phyloP scores from a whole-genome alignment of 1,284 basidiomycete species.

The Cryptococcus sp. region DNA sequence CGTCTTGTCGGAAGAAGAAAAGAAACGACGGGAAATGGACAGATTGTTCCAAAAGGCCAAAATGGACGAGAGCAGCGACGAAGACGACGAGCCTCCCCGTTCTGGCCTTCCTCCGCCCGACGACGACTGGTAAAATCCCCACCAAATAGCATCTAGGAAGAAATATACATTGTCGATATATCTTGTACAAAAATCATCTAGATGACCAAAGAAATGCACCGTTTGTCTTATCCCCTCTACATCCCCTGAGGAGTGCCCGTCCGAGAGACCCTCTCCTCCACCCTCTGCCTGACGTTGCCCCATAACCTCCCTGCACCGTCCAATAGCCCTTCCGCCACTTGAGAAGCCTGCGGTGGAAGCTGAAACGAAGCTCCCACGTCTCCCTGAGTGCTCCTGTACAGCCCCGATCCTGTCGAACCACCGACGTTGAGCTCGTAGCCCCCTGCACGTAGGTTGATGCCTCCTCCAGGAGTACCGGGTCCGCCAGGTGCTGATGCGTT shows the following conservation, averaged over 20 bases:
- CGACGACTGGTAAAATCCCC: slow-evolving; percentile 35
- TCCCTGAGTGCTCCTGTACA: slow-evolving; percentile 63
- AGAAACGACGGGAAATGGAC: slow-evolving; percentile 42
- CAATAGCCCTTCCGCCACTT: slow-evolving; percentile 52
- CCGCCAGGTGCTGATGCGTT: too few species aligned
- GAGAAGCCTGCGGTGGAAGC: slow-evolving; percentile 61
- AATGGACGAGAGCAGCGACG: slow-evolving; percentile 32
- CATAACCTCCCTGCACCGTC: slow-evolving; percentile 74
- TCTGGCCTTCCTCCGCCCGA: slow-evolving; percentile 35
- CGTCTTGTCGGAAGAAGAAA: slow-evolving; percentile 39
- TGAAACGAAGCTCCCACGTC: slow-evolving; percentile 66
- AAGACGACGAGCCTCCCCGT: slow-evolving; percentile 24
- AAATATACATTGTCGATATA: too few species aligned
- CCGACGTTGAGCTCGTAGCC: slow-evolving; percentile 85
- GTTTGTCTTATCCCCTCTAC: background rate
- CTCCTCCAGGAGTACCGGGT: slow-evolving; percentile 46
- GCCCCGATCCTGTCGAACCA: slow-evolving; percentile 70
- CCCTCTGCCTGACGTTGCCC: slow-evolving; percentile 80
- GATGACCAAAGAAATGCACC: too few species aligned
- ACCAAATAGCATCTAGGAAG: too few species aligned
- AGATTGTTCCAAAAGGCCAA: slow-evolving; percentile 41
- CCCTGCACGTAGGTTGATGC: slow-evolving; percentile 77
- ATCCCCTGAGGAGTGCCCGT: slow-evolving; percentile 31
- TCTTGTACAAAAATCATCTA: too few species aligned
- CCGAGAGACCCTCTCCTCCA: slow-evolving; percentile 79